Conservation (phyloP, 331 rosid genomes). For the Saraca asoca region DNA sequence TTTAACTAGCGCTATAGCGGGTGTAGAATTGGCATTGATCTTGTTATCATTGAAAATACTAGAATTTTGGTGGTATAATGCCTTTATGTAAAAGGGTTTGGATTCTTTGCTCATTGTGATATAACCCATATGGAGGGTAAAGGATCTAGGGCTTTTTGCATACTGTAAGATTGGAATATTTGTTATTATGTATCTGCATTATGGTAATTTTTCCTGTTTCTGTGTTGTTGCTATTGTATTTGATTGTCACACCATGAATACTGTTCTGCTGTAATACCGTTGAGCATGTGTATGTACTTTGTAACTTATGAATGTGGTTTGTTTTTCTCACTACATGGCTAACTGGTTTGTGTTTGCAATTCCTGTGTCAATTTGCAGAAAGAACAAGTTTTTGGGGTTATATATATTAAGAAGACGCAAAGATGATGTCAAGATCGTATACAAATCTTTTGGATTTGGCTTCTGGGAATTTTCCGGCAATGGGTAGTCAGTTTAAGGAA, state of each 20-base stretch:
- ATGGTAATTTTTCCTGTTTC: constrained; percentile 19
- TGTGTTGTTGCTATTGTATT: constrained; percentile 20
- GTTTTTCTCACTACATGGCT: constrained; percentile 16
- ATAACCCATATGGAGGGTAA: constrained; percentile 30
- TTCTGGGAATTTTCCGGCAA: constrained; percentile 77
- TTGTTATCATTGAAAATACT: constrained; percentile 19
- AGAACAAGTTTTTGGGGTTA: constrained; percentile 34
- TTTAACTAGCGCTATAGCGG: constrained; percentile 12
- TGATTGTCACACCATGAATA: constrained; percentile 24
- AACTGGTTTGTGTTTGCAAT: constrained; percentile 20
- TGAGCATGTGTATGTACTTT: constrained; percentile 27
- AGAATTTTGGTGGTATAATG: constrained; percentile 28
- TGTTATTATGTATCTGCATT: constrained; percentile 36
- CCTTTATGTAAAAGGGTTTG: too few relatives aligned
- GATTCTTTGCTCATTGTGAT: too few relatives aligned
- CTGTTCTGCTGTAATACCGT: constrained; percentile 44
- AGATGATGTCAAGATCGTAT: constrained; percentile 82
- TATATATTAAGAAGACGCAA: constrained; percentile 34
- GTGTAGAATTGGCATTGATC: constrained; percentile 31
- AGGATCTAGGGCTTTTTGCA: constrained; percentile 46
- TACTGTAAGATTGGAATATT: constrained; percentile 41
- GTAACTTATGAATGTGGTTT: constrained; percentile 7
- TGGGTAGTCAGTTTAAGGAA: constrained; percentile 49
- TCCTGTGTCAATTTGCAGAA: constrained; percentile 34
- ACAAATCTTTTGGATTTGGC: constrained; percentile 91